Conservation (phyloP, 352 stramenopile genomes). For the Pythium guiyangense region DNA sequence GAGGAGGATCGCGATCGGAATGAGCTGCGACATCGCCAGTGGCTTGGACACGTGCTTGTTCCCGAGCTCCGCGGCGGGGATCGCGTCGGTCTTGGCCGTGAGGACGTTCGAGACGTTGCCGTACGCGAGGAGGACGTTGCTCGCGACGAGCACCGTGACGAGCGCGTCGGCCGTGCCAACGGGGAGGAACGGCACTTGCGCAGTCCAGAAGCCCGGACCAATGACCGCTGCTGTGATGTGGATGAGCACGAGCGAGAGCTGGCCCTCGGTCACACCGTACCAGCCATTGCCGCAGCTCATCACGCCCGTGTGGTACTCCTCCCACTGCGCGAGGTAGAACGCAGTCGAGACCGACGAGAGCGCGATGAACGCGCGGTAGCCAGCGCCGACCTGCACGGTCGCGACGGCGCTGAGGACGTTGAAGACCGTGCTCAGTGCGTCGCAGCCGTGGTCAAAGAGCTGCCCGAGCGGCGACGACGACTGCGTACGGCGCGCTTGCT, state of each 20-base stretch:
- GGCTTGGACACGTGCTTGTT: slow-evolving; percentile 83
- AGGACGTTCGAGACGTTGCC: slow-evolving; percentile 79
- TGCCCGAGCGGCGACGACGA: slow-evolving; percentile 95
- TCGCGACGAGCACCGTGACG: slow-evolving; percentile 49
- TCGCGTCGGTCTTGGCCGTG: slow-evolving; percentile 37
- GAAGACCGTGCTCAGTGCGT: slow-evolving; percentile 79
- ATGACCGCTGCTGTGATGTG: slow-evolving; percentile 58
- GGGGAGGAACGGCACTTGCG: slow-evolving; percentile 29
- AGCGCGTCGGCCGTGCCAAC: slow-evolving; percentile 52
- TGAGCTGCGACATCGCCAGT: slow-evolving; percentile 70
- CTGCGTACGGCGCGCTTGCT: slow-evolving; percentile 95
- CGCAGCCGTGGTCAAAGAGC: slow-evolving; percentile 97
- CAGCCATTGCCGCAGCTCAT: slow-evolving; percentile 87
- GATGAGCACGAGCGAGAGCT: slow-evolving; percentile 67
- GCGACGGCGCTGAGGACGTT: slow-evolving; percentile 75
- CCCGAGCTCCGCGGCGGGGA: slow-evolving; percentile 61
- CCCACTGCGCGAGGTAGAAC: slow-evolving; percentile 87
- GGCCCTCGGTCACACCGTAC: slow-evolving; percentile 81
- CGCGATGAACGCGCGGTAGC: slow-evolving; percentile 39
- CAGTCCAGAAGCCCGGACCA: slow-evolving; percentile 52
- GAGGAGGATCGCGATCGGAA: slow-evolving; percentile 61
- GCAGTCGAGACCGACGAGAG: slow-evolving; percentile 75
- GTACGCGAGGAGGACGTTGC: slow-evolving; percentile 73
- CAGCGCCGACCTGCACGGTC: slow-evolving; percentile 49
- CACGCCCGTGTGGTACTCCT: slow-evolving; percentile 87